Percentiles rank a stretch among this genome's conserved stretches.
Evolutionary conservation across 495 filamentous ascomycete species (phyloP).

Genomic region (Aspergillus incahuasiensis): DNA sequence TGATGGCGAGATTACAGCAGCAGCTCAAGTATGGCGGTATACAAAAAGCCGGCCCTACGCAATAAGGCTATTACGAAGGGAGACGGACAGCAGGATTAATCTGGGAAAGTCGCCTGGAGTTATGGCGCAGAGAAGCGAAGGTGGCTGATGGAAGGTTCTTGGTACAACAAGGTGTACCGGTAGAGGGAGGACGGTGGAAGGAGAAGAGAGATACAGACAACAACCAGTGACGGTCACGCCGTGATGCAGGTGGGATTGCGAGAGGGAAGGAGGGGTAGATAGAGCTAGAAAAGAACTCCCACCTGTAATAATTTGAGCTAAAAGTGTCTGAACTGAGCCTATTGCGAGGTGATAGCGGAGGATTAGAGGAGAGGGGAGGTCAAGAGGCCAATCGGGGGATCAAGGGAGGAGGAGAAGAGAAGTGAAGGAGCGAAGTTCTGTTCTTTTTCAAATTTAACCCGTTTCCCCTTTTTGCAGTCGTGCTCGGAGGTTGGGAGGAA

Average conservation of each 20-base stretch:
- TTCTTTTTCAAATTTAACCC: constrained; percentile 5
- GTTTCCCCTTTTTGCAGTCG: constrained; percentile 4
- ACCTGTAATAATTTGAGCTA: constrained; percentile 5
- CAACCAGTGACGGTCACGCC: constrained; percentile 1
- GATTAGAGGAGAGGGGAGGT: background rate
- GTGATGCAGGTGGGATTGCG: background rate
- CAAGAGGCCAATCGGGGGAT: background rate
- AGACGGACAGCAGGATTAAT: background rate
- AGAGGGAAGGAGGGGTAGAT: constrained; percentile 4
- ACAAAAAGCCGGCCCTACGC: constrained; percentile 22
- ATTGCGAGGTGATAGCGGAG: background rate
- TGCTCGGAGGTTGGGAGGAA: constrained; percentile 18
- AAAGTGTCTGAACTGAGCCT: constrained; percentile 1
- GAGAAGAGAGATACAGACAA: constrained; percentile 5
- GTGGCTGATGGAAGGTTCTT: background rate
- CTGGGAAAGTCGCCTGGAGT: constrained; percentile 5
- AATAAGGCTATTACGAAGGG: constrained; percentile 21
- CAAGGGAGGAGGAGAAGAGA: background rate
- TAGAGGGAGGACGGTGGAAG: background rate
- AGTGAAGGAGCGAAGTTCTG: constrained; percentile 5
- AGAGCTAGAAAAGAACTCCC: constrained; percentile 12
- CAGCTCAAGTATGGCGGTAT: constrained; percentile 7
- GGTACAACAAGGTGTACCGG: background rate
- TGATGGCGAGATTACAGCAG: constrained; percentile 17
- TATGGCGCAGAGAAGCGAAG: background rate